phyloP scores from a whole-genome alignment of 1,284 basidiomycete species.

The Pascua guehoae region DNA sequence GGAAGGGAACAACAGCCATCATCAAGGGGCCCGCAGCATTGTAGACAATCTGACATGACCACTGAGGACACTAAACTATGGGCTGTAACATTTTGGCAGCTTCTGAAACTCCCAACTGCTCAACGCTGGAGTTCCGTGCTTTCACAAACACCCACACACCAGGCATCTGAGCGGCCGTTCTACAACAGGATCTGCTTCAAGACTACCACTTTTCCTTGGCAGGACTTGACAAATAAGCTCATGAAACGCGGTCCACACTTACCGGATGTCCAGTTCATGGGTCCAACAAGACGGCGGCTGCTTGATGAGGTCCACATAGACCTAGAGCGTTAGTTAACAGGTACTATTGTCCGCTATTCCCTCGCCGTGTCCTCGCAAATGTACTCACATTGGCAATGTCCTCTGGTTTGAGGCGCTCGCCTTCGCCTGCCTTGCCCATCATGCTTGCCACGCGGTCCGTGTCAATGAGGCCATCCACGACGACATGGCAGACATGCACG shows the following conservation, averaged over 20 bases:
- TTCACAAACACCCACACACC: too few relatives aligned
- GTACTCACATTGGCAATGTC: conserved; percentile 10
- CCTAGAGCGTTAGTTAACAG: conserved; percentile 8
- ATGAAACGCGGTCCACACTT: background rate
- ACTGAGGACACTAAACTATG: too few relatives aligned
- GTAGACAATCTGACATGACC: too few relatives aligned
- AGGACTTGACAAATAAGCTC: conserved; percentile 6
- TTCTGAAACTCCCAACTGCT: too few relatives aligned
- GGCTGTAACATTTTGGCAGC: too few relatives aligned
- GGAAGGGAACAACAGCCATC: too few relatives aligned
- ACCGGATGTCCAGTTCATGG: conserved; percentile 39
- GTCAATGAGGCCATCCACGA: conserved; percentile 49
- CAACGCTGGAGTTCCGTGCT: too few relatives aligned
- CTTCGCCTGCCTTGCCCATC: conserved; percentile 26
- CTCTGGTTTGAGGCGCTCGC: conserved; percentile 12
- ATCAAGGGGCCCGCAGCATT: too few relatives aligned
- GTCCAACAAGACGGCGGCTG: conserved; percentile 45
- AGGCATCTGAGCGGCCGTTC: too few relatives aligned
- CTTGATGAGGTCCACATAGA: conserved; percentile 40
- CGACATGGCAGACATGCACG: conserved; percentile 49
- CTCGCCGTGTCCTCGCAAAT: too few relatives aligned
- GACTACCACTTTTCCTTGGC: conserved; percentile 15
- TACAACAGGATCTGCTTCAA: too few relatives aligned
- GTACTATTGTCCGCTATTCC: too few relatives aligned
- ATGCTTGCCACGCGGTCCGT: conserved; percentile 25